phyloP scores from a whole-genome alignment of 768 basidiomycete genomes.

The Suillus discolor region DNA sequence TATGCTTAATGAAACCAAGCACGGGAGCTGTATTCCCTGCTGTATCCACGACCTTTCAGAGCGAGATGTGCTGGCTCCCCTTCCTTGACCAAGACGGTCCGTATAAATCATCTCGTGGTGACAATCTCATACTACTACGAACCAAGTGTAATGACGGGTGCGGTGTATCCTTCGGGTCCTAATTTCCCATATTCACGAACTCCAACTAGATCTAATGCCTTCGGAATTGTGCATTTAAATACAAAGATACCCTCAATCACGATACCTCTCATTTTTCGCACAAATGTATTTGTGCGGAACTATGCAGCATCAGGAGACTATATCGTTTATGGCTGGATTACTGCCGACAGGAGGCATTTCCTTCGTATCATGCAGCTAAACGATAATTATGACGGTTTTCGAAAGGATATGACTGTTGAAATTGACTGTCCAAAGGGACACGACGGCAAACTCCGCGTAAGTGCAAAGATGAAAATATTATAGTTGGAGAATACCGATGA shows the following conservation, averaged over 20 bases:
- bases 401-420: conserved; percentile 25
- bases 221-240: conserved; percentile 29
- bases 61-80: conserved; percentile 32
- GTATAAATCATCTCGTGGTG: conserved; percentile 34
- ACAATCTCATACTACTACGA: conserved; percentile 29
- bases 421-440: conserved; percentile 31
- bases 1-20: conserved; percentile 29
- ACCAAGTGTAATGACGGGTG: conserved; percentile 30
- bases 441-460: conserved; percentile 30
- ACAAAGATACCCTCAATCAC: conserved; percentile 28
- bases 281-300: conserved; percentile 25
- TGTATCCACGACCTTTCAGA: conserved; percentile 27
- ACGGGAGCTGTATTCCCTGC: conserved; percentile 11
- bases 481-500: background rate
- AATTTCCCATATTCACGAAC: background rate
- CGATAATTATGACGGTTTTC: conserved; percentile 23
- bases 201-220: conserved; percentile 13
- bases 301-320: conserved; percentile 19
- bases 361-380: conserved; percentile 33
- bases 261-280: conserved; percentile 28
- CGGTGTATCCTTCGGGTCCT: conserved; percentile 4
- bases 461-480: background rate
- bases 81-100: conserved; percentile 23
- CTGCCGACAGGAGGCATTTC: conserved; percentile 26
- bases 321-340: conserved; percentile 30